A percentile compares a stretch with the other conserved stretches of the same genome.
Evolutionary conservation across 192 early-diverging fungal genomes (phyloP).

Genomic region (Funneliformis geosporum): DNA sequence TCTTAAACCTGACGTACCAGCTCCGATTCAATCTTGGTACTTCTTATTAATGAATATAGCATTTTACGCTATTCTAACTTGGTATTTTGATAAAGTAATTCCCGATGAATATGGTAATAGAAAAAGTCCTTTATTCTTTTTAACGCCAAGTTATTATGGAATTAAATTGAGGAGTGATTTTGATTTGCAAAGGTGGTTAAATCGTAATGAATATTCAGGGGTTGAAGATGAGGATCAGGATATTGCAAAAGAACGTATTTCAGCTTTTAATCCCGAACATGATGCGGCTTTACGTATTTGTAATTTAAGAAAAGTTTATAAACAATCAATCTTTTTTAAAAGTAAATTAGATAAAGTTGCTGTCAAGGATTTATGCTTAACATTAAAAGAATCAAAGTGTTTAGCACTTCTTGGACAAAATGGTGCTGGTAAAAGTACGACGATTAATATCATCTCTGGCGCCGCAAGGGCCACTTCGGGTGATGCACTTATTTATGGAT

Average conservation of each 20-base stretch:
- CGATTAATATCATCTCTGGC: conserved; percentile 80
- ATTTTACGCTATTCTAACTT: conserved; percentile 60
- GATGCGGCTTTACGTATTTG: conserved; percentile 50
- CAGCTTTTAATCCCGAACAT: conserved; percentile 47
- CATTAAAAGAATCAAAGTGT: conserved; percentile 55
- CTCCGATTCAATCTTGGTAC: conserved; percentile 63
- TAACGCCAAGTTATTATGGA: conserved; percentile 72
- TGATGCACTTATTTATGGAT: conserved; percentile 68
- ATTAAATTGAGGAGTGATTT: conserved; percentile 44
- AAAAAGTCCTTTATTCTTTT: conserved; percentile 56
- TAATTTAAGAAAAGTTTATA: conserved; percentile 60
- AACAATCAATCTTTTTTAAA: conserved; percentile 41
- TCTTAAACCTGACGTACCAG: conserved; percentile 54
- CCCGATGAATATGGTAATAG: conserved; percentile 72
- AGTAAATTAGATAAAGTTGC: conserved; percentile 52
- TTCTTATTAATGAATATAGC: conserved; percentile 65
- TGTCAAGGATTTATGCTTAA: conserved; percentile 53
- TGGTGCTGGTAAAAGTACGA: conserved; percentile 76
- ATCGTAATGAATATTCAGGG: conserved; percentile 32
- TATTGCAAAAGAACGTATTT: conserved; percentile 44
- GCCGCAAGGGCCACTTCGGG: conserved; percentile 65
- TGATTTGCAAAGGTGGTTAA: conserved; percentile 47
- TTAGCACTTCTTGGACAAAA: conserved; percentile 73
- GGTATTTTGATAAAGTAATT: conserved; percentile 78
- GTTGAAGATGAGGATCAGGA: conserved; percentile 49